Base-by-base conservation (phyloP, 2,329 filamentous ascomycete species). In the Aureobasidium zeae region DNA sequence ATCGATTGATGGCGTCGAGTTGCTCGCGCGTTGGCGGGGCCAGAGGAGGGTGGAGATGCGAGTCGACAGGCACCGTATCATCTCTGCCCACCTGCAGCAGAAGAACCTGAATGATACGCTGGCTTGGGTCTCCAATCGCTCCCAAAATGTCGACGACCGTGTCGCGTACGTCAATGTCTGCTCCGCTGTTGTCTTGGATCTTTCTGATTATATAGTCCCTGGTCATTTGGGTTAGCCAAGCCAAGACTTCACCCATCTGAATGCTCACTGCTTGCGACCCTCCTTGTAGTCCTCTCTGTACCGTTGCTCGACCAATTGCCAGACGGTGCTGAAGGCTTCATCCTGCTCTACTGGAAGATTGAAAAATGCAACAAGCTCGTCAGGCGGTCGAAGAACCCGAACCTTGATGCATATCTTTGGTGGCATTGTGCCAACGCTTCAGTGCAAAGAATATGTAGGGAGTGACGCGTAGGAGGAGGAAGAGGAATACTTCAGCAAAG, bases 161-260 rank as follows among this genome's bases (percentile, higher is more conserved):
- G 48, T 64, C 60, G 35, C 53, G 47, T 21, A 63, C 32, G 48
- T 60, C 59, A 15, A 64, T 54, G 41, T 63, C 61, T 52, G 56
- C 61, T 37, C 57, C 58, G 48, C 57, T 56, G 24, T 49, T 55
- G 46, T 61, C 59, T 41, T 61, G 59, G 7, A 64, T 51, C 45
- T 60, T 61, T 46, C 59, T 59, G 53, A 63, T 59, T 28, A 50
- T 53, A 48, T 60, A 63, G 24, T 48, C 45, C 12, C 55, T 60
- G 37, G 1, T n/a, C 34, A 55, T 49, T 35, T 35, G 7, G 53
- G 53, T 48, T 55, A 49, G n/a, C n/a, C 9, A 15, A 2, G 15
- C 4, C 2, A 9, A 19, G 7, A 10, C 20, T 11, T 24, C 8
- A 3, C 2, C 31, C 5, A 25, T n/a, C 4, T 9, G 7, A 1